Evolutionary conservation across 768 basidiomycete genomes (phyloP).

Genomic region (Lyophyllum atratum): DNA sequence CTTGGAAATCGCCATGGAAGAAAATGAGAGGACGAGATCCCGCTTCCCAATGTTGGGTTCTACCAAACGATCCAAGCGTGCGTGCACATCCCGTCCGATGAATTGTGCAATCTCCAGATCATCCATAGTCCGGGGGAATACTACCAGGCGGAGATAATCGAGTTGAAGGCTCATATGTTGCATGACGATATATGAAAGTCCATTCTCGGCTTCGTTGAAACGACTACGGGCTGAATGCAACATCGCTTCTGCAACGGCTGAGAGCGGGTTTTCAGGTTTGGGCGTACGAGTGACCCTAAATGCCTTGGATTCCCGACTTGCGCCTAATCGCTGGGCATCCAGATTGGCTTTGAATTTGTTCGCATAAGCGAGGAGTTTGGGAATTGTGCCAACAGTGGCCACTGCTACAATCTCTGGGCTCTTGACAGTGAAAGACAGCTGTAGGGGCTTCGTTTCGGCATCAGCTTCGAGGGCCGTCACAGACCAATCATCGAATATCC

Average conservation of each 20-base stretch:
- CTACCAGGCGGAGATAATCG: conserved; percentile 61
- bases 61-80: conserved; percentile 66
- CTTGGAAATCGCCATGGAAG: conserved; percentile 75
- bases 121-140: conserved; percentile 80
- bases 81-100: conserved; percentile 65
- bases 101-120: conserved; percentile 82
- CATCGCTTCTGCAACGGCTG: conserved; percentile 86
- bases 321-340: conserved; percentile 71
- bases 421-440: conserved; percentile 72
- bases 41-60: conserved; percentile 53
- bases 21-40: conserved; percentile 71
- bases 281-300: conserved; percentile 74
- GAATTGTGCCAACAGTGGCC: conserved; percentile 74
- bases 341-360: conserved; percentile 78
- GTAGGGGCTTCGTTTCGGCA: conserved; percentile 52
- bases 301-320: conserved; percentile 75
- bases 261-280: conserved; percentile 78
- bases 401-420: conserved; percentile 69
- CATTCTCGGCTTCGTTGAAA: conserved; percentile 67
- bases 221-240: conserved; percentile 70
- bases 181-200: conserved; percentile 59
- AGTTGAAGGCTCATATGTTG: conserved; percentile 78
- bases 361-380: conserved; percentile 71
- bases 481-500: conserved; percentile 84
- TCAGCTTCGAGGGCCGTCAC: conserved; percentile 39